Evolutionary conservation across 495 filamentous ascomycete genomes (phyloP).

Genomic region (Lophiotrema nucula): DNA sequence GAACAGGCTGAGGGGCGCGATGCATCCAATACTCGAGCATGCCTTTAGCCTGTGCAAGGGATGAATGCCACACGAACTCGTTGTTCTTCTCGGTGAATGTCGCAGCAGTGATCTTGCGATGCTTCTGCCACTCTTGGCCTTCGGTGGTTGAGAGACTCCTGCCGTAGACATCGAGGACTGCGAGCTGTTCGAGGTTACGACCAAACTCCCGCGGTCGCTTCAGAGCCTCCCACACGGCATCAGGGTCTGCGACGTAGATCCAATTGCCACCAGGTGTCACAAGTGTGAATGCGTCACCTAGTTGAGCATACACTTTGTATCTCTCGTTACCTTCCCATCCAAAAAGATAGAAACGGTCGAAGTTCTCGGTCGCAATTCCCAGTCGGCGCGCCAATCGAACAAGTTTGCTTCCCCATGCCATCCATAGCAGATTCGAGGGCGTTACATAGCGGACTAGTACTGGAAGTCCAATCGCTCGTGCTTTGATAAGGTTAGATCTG

Average conservation of each 20-base stretch:
- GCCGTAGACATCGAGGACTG: constrained; percentile 48
- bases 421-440: constrained; percentile 13
- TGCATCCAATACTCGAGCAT: constrained; percentile 45
- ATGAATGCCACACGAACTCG: constrained; percentile 47
- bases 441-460: constrained; percentile 8
- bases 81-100: constrained; percentile 54
- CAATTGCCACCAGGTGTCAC: constrained; percentile 47
- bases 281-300: constrained; percentile 46
- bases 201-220: constrained; percentile 45
- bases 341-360: constrained; percentile 34
- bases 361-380: neutral
- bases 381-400: neutral
- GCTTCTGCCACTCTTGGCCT: constrained; percentile 47
- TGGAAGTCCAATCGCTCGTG: constrained; percentile 6
- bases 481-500: neutral
- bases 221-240: constrained; percentile 42
- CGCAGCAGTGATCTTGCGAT: constrained; percentile 45
- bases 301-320: constrained; percentile 24
- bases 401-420: neutral
- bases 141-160: constrained; percentile 47
- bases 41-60: constrained; percentile 32
- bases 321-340: constrained; percentile 45
- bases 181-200: constrained; percentile 43
- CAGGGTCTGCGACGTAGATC: constrained; percentile 46
- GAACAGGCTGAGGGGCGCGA: constrained; percentile 15